phyloP scores from a whole-genome alignment of 2,329 filamentous ascomycete species.

The Stachybotrys echinatus region DNA sequence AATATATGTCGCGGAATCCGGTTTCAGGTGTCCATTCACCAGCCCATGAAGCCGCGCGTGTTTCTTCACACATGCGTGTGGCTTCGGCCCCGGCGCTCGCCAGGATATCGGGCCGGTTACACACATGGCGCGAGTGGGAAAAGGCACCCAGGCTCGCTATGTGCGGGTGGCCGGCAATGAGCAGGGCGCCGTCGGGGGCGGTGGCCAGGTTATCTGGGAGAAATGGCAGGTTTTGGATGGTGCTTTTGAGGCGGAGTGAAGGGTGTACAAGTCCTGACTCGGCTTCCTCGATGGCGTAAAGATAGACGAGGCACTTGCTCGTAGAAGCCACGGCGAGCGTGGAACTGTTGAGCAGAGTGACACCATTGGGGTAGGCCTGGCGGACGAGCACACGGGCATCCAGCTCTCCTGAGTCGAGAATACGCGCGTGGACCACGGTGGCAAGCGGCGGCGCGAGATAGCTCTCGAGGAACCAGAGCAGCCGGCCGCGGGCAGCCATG shows the following conservation, averaged over 20 bases:
- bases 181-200: constrained; percentile 18
- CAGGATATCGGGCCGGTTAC: constrained; percentile 22
- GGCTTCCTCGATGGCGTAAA: constrained; percentile 18
- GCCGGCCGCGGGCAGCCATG: constrained; percentile 11
- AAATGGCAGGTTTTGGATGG: constrained; percentile 22
- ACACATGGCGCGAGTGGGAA: constrained; percentile 23
- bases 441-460: constrained; percentile 24
- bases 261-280: constrained; percentile 1
- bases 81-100: constrained; percentile 10
- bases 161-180: constrained; percentile 35
- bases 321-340: constrained; percentile 33
- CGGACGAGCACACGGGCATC: constrained; percentile 22
- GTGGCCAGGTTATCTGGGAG: constrained; percentile 34
- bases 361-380: constrained; percentile 35
- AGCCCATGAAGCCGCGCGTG: constrained; percentile 19
- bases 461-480: constrained; percentile 26
- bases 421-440: constrained; percentile 27
- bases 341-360: constrained; percentile 31
- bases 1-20: constrained; percentile 27
- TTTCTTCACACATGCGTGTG: not conserved
- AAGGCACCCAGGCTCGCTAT: constrained; percentile 24
- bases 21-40: constrained; percentile 27
- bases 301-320: constrained; percentile 16
- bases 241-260: constrained; percentile 8
- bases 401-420: constrained; percentile 6